Evolutionary conservation across 768 basidiomycete species (phyloP).

Genomic region (Saitozyma sp.): DNA sequence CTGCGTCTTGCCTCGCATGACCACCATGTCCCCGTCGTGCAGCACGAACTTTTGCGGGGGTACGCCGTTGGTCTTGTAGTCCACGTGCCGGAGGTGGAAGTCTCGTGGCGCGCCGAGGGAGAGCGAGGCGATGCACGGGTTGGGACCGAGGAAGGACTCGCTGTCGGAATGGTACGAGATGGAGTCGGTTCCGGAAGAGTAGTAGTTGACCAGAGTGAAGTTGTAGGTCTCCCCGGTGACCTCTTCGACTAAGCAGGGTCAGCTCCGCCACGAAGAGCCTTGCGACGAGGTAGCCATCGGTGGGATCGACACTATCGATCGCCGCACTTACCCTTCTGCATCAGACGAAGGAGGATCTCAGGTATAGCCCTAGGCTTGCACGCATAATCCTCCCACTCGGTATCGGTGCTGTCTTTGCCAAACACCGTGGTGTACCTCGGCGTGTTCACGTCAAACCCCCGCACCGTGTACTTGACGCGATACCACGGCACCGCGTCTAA

Average conservation of each 20-base stretch:
- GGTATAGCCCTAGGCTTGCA: constrained; percentile 48
- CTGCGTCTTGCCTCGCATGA: constrained; percentile 52
- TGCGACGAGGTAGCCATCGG: not conserved
- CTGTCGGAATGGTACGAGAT: constrained; percentile 51
- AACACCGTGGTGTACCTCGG: constrained; percentile 50
- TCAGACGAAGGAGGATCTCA: constrained; percentile 36
- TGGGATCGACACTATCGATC: not conserved
- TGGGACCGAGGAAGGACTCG: constrained; percentile 48
- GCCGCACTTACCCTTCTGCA: constrained; percentile 33
- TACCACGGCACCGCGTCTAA: constrained; percentile 47
- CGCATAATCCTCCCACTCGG: constrained; percentile 42
- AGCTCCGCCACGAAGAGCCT: not conserved
- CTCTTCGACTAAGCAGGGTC: constrained; percentile 28
- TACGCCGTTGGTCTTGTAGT: constrained; percentile 30
- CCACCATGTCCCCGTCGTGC: constrained; percentile 46
- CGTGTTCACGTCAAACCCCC: constrained; percentile 43
- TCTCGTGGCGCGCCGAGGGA: constrained; percentile 46
- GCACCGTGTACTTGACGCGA: constrained; percentile 44
- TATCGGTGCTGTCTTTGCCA: constrained; percentile 44
- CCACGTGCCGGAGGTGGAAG: constrained; percentile 49
- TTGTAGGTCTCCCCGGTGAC: constrained; percentile 50
- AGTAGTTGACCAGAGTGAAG: constrained; percentile 51
- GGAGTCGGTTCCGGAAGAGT: constrained; percentile 47
- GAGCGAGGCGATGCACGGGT: constrained; percentile 52
- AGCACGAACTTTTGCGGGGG: constrained; percentile 44